Evolutionary conservation across 164 flowering plant species (phyloP).

Genomic region (Aristolochia californica): DNA sequence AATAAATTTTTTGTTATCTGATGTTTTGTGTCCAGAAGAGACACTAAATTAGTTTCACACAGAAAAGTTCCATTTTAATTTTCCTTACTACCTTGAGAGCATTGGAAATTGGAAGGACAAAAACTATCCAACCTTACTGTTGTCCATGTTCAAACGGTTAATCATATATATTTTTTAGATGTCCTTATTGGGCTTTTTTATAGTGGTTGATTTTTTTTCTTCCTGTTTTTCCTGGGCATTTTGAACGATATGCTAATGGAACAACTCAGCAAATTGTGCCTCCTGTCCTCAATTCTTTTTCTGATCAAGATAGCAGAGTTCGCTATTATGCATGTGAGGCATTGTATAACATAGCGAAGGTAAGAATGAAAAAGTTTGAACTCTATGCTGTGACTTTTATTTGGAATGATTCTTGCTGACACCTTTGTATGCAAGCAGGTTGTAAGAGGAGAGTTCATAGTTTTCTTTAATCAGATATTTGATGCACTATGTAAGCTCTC

Average conservation of each 20-base stretch:
- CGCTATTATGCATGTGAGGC: slow-evolving; percentile 99
- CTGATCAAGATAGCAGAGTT: slow-evolving; percentile 96
- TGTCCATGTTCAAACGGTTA: no score
- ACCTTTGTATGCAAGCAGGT: slow-evolving; percentile 36
- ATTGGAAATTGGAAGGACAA: no score
- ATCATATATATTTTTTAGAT: no score
- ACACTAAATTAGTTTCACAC: no score
- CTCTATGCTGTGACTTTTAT: background rate
- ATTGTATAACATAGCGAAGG: slow-evolving; percentile 97
- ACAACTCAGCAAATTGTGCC: slow-evolving; percentile 76
- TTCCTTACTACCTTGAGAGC: no score
- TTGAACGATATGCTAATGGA: background rate
- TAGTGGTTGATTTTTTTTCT: no score
- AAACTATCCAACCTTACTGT: no score
- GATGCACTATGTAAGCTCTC: slow-evolving; percentile 96
- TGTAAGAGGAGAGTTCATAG: slow-evolving; percentile 93
- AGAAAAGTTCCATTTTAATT: no score
- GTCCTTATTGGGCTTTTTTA: no score
- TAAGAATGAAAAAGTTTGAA: slow-evolving; percentile 15
- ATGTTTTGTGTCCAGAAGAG: no score
- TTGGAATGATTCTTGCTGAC: background rate
- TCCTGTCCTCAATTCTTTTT: slow-evolving; percentile 82
- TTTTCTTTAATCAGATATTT: slow-evolving; percentile 89
- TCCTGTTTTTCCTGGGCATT: no score
- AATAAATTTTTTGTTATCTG: no score